Conservation (phyloP, 192 early-diverging fungal genomes). For the Lobulomyces angularis region DNA sequence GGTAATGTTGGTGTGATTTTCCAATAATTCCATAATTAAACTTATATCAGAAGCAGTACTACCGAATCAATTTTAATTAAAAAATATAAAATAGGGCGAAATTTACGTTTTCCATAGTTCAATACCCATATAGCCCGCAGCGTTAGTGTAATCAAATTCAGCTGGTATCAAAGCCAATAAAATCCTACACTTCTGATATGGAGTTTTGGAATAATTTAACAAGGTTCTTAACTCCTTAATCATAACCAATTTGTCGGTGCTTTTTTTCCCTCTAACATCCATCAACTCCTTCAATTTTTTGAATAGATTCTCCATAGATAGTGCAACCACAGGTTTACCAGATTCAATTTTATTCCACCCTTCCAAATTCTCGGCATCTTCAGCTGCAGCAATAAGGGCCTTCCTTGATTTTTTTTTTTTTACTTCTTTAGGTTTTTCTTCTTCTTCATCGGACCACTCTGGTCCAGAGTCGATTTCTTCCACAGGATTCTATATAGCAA, state of each 20-base stretch:
- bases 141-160: conserved; percentile 69
- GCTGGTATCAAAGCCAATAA: conserved; percentile 76
- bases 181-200: conserved; percentile 72
- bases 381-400: conserved; percentile 9
- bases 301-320: conserved; percentile 65
- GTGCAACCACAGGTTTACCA: conserved; percentile 39
- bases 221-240: conserved; percentile 57
- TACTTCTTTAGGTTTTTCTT: conserved; percentile 36
- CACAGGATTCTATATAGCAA: conserved; percentile 25
- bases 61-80: conserved; percentile 3
- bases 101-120: conserved; percentile 62
- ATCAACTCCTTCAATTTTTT: conserved; percentile 67
- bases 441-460: conserved; percentile 12
- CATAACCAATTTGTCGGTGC: conserved; percentile 72
- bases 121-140: conserved; percentile 56
- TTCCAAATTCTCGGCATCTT: conserved; percentile 20
- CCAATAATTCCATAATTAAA: conserved; percentile 62
- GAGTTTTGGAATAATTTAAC: conserved; percentile 39
- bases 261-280: conserved; percentile 86
- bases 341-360: too few relatives aligned
- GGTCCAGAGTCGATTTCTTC: conserved; percentile 28
- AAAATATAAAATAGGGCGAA: not conserved
- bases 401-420: conserved; percentile 12
- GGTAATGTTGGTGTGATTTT: conserved; percentile 54
- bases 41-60: conserved; percentile 52